Conservation (phyloP, 2,329 filamentous ascomycete species). For the Fusarium acutatum region DNA sequence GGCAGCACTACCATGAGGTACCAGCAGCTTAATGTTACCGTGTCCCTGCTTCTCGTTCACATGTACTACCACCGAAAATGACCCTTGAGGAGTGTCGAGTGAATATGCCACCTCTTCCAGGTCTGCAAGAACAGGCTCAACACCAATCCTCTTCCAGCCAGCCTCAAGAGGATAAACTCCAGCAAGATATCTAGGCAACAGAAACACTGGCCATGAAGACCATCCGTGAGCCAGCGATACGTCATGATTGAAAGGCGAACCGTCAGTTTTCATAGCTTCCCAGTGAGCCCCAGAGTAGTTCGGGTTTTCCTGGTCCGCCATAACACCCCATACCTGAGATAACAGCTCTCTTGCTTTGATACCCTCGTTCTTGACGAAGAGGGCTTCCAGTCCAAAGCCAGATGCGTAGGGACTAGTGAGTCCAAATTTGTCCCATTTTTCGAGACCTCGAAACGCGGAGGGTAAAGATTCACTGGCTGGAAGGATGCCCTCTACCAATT, state of each 20-base stretch:
- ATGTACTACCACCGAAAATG: rapidly evolving
- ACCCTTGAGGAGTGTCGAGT: neutral
- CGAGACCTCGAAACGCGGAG: neutral
- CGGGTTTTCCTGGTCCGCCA: neutral
- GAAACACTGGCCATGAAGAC: neutral
- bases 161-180: neutral
- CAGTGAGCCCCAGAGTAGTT: constrained; percentile 2
- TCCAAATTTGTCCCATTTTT: neutral
- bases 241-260: neutral
- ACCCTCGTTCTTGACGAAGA: neutral
- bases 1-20: neutral
- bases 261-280: neutral
- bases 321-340: neutral
- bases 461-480: neutral
- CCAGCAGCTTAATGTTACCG: neutral
- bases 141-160: neutral
- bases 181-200: neutral
- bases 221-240: neutral
- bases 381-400: neutral
- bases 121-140: neutral
- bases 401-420: neutral
- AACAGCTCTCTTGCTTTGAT: neutral
- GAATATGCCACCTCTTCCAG: neutral
- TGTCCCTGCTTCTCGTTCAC: rapidly evolving
- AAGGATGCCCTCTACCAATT: neutral